Conservation (phyloP, 306 rosid genomes). For the Mimosa bimucronata region DNA sequence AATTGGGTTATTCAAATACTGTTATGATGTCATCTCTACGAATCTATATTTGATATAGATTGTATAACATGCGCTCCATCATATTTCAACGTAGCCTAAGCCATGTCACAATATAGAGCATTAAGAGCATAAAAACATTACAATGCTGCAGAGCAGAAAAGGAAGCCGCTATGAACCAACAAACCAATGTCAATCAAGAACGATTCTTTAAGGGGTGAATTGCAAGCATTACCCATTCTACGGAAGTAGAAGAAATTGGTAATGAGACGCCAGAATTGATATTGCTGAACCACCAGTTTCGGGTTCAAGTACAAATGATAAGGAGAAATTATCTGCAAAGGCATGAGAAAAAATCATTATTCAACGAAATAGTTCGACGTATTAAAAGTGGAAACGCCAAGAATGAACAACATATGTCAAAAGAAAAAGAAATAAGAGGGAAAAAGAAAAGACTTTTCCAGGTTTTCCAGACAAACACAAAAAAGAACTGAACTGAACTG, state of each 20-base stretch:
- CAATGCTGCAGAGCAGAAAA: not conserved
- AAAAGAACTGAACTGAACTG: not conserved
- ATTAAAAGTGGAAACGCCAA: conserved; percentile 74
- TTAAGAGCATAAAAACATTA: not conserved
- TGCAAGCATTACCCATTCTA: conserved; percentile 70
- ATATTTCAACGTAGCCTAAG: not conserved
- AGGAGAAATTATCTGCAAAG: conserved; percentile 71
- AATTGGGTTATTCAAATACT: not conserved
- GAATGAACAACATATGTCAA: conserved; percentile 34
- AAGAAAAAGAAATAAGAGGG: not conserved
- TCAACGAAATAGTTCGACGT: too few relatives aligned
- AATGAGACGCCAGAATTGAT: conserved; percentile 73
- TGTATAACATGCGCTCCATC: not conserved
- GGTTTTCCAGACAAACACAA: too few relatives aligned
- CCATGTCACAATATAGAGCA: not conserved
- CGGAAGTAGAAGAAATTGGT: conserved; percentile 93
- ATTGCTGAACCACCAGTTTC: conserved; percentile 61
- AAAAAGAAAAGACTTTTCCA: too few relatives aligned
- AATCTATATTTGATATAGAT: not conserved
- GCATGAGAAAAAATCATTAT: too few relatives aligned
- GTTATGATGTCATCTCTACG: not conserved
- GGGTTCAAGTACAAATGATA: conserved; percentile 70
- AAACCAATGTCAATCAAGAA: not conserved
- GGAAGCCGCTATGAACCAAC: not conserved
- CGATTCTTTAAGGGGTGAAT: too few relatives aligned